Base-by-base conservation (phyloP, 441 rosid species). In the Gossypium trilobum region DNA sequence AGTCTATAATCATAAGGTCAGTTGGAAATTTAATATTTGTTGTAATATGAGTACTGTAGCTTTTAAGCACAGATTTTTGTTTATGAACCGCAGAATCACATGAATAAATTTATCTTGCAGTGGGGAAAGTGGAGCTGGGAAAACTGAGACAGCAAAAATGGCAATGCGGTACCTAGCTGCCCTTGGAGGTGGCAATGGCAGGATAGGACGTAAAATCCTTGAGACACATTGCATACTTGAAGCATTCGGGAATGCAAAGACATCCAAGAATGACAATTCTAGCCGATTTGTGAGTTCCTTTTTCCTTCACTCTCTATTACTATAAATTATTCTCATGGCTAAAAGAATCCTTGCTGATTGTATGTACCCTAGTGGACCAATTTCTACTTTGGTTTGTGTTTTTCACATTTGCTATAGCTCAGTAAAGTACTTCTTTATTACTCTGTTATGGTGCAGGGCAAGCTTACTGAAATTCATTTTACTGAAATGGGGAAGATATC, bases 41-140 rank as follows among this genome's bases (percentile, higher is more conserved):
- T 0, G 7, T 70, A 17, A 5, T 51, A 27, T 31, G 33, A 27
- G 44, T 69, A 13, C 36, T 46, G 42, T 67, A 57, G 68, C 29
- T 42, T 17, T 73, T 66, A 17, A 73, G 23, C 55, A 62, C 57
- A 7, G 61, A 23, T 61, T 73, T 25, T 44, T 2, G 3, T 10
- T 11, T 7, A 72, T 44, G 42, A 64, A 8, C 76, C 20, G 17
- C 42, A 54, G 71, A 67, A 61, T 58, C 14, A 66, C 42, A 25
- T 13, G 1, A 19, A 51, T 11, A 25, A 42, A 23, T 59, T 76
- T 70, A 16, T 71, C 78, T 75, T 79, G 60, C 87, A 95, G 99
- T 78, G 99, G 99, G 70, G 98, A 89, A 88, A 93, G 98, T 82
- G 99, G 99, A 70, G 87, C 99, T 73, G 99, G 98, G 60, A 95